Conservation (phyloP, 768 basidiomycete genomes). For the Russula sp. region DNA sequence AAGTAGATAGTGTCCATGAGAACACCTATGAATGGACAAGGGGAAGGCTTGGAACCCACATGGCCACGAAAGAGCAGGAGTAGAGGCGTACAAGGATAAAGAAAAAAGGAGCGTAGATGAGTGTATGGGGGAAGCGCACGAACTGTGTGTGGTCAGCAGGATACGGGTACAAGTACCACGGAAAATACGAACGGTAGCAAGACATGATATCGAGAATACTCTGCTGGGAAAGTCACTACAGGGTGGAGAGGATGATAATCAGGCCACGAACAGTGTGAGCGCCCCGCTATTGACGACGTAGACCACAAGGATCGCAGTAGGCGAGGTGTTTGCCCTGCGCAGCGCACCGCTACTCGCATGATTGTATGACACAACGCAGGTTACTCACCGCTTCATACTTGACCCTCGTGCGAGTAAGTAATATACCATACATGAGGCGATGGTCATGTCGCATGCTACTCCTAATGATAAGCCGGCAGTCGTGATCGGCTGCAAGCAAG, state of each 20-base stretch:
- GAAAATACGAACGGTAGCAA: background rate
- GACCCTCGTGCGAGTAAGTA: background rate
- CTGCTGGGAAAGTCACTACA: background rate
- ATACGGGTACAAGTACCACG: background rate
- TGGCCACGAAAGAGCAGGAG: constrained; percentile 1
- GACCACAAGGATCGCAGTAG: background rate
- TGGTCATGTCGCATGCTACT: constrained; percentile 1
- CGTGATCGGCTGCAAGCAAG: background rate
- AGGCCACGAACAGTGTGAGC: background rate
- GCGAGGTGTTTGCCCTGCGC: background rate
- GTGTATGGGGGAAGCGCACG: background rate
- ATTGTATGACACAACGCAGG: background rate
- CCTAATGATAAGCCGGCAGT: background rate
- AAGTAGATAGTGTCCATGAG: background rate
- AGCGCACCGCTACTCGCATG: background rate
- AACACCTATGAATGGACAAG: background rate
- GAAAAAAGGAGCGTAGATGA: constrained; percentile 7
- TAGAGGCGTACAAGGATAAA: constrained; percentile 1
- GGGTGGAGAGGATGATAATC: background rate
- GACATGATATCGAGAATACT: background rate
- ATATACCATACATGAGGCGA: constrained; percentile 8
- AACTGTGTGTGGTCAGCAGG: background rate
- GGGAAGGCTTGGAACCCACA: background rate
- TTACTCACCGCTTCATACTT: background rate
- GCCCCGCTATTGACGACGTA: constrained; percentile 5